Evolutionary conservation across 2,329 filamentous ascomycete species (phyloP), one percentile per base, ranked within the genome.

Genomic region (Penicillium sp.): DNA sequence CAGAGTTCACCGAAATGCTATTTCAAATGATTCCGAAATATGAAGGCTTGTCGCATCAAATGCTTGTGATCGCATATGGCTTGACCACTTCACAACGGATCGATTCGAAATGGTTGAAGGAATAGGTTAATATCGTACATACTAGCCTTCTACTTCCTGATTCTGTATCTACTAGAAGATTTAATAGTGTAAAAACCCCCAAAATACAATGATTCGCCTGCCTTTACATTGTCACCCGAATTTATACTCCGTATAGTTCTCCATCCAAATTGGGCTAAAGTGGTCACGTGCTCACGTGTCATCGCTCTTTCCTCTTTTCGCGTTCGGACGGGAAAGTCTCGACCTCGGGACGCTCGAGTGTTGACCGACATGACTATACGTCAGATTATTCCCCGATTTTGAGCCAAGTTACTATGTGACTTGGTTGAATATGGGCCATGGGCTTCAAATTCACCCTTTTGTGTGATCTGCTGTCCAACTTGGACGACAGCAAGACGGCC

Each of bases 391-490:
- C 7, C 7, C 19, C 19, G 1, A 3, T 47, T 31, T 21, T 13
- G 10, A 8, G 37, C n/a, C 5, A 19, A 46, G n/a, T n/a, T 3
- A 9, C 6, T 21, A 19, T 13, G n/a, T 37, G 3, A 8, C 19
- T 29, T 4, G 12, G 4, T 7, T 40, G 9, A 4, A 10, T 15
- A 46, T 54, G 29, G 43, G 46, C 29, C 52, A 80, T 79, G 77
- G 73, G 75, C 13, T 79, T 80, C 69, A 75, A 77, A 48, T 96
- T 94, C 73, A 77, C 80, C n/a, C 79, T 83, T 59, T 77, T 95
- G 46, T 93, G 90, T 77, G 84, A 89, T 60, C 79, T 96, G 4
- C 80, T 96, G 43, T 86, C 92, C 60, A 76, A 81, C 25, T 80
- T 92, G 17, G 86, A 92, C 64, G 71, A 74, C 10, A 77, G 82